These are phyloP conservation scores for Fusarium fracticaudum DNA, from an alignment of 2,329 filamentous ascomycete genomes.

Conservation along the genomic window DNA sequence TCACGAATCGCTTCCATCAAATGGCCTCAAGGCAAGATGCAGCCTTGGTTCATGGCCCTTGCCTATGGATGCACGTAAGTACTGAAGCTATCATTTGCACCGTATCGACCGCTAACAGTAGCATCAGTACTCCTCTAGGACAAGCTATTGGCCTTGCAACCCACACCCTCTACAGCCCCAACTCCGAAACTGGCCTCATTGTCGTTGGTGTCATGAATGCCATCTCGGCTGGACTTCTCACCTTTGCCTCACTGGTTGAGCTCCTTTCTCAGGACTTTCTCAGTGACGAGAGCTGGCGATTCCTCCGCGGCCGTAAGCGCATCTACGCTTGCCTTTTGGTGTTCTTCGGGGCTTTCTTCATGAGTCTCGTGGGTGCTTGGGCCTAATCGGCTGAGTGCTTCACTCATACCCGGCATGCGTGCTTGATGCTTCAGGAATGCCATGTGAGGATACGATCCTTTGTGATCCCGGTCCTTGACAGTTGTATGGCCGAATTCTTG, in stretches of 20 bases:
- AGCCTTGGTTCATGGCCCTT: conserved; percentile 66
- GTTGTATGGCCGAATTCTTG: not conserved
- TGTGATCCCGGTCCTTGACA: not conserved
- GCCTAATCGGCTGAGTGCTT: conserved; percentile 52
- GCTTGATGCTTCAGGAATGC: not conserved
- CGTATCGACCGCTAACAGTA: conserved; percentile 8
- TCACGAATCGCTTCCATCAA: conserved; percentile 69
- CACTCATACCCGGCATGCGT: not conserved
- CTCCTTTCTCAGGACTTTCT: conserved; percentile 77
- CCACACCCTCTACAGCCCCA: conserved; percentile 75
- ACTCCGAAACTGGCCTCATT: conserved; percentile 71
- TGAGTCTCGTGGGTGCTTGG: conserved; percentile 73
- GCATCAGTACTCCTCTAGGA: conserved; percentile 72
- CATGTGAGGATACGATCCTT: not conserved
- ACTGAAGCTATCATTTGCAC: no score
- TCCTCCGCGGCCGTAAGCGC: conserved; percentile 62
- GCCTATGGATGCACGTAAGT: conserved; percentile 66
- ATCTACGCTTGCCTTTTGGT: conserved; percentile 66
- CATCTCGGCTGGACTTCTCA: conserved; percentile 74
- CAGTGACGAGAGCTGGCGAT: conserved; percentile 69
- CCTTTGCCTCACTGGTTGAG: conserved; percentile 78
- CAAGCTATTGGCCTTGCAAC: conserved; percentile 76
- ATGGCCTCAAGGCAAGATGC: conserved; percentile 51
- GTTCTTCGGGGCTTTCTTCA: conserved; percentile 67
- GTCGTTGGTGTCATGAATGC: conserved; percentile 81